Conservation (phyloP, 768 basidiomycete genomes). For the Lactarius vividus region DNA sequence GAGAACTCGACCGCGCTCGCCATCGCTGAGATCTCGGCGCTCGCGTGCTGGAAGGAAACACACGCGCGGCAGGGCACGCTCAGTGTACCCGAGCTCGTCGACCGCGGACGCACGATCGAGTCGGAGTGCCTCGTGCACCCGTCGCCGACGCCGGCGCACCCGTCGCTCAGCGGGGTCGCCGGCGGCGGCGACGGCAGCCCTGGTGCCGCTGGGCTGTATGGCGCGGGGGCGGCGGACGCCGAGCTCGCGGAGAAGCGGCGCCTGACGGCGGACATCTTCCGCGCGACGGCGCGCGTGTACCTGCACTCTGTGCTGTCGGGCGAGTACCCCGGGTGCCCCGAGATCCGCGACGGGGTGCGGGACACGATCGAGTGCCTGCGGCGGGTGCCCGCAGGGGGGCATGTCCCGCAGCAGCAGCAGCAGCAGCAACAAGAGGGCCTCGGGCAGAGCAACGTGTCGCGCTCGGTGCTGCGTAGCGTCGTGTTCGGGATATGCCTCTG, state of each 20-base stretch:
- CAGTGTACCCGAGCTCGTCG: conserved; percentile 59
- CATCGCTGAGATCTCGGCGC: conserved; percentile 65
- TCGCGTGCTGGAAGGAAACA: conserved; percentile 63
- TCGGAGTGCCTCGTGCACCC: conserved; percentile 39
- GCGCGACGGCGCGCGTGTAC: conserved; percentile 70
- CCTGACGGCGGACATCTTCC: conserved; percentile 54
- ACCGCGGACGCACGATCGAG: conserved; percentile 53
- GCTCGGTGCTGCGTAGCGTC: conserved; percentile 68
- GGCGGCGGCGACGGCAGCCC: not conserved
- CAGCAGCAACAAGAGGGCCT: not conserved
- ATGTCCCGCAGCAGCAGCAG: not conserved
- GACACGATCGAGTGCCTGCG: conserved; percentile 51
- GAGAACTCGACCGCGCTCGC: conserved; percentile 77
- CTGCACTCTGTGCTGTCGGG: conserved; percentile 76
- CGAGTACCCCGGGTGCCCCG: conserved; percentile 60
- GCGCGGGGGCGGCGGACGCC: conserved; percentile 17
- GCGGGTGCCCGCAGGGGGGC: conserved; percentile 36
- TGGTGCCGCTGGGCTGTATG: not conserved
- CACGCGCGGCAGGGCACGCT: conserved; percentile 44
- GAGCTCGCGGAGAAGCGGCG: conserved; percentile 36
- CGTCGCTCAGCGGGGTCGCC: conserved; percentile 13
- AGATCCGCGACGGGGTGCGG: conserved; percentile 54
- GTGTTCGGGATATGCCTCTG: conserved; percentile 76
- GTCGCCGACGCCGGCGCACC: conserved; percentile 25
- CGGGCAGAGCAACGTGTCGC: conserved; percentile 33